Percentiles rank a stretch among this genome's conserved stretches.
phyloP scores from a whole-genome alignment of 129 eudicot genomes.

The Escallonia herrerae region DNA sequence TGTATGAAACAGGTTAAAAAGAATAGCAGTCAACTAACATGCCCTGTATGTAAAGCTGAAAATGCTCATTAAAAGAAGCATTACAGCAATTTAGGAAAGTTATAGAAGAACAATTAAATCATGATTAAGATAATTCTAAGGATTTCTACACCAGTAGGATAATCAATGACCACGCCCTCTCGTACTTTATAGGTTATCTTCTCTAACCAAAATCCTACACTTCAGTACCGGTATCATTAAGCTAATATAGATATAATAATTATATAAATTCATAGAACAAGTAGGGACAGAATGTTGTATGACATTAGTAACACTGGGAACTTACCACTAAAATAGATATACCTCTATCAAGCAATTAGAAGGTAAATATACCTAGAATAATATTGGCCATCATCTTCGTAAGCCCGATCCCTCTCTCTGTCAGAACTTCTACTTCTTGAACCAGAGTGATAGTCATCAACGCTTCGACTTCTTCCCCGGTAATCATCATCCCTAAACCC shows the following conservation, averaged over 20 bases:
- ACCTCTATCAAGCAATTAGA: not conserved
- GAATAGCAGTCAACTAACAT: not conserved
- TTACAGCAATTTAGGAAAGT: not conserved
- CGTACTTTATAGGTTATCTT: not conserved
- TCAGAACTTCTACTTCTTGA: conserved; percentile 88
- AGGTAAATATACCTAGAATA: conserved; percentile 56
- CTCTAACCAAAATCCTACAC: not conserved
- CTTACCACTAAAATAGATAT: not conserved
- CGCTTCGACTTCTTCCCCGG: conserved; percentile 67
- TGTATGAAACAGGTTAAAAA: conserved; percentile 7
- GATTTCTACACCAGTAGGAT: no score
- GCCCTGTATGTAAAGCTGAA: not conserved
- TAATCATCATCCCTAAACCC: conserved; percentile 75
- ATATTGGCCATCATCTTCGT: conserved; percentile 75
- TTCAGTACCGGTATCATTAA: not conserved
- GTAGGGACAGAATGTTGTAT: no score
- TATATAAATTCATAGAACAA: not conserved
- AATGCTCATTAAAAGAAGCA: not conserved
- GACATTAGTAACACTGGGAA: no score
- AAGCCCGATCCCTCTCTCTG: conserved; percentile 55
- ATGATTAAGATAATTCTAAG: no score
- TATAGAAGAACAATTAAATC: not conserved
- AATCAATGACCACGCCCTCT: no score
- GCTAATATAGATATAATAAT: not conserved
- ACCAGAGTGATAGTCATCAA: conserved; percentile 51